phyloP scores from a whole-genome alignment of 148 eudicot genomes.

The Camellia lanceoleosa region DNA sequence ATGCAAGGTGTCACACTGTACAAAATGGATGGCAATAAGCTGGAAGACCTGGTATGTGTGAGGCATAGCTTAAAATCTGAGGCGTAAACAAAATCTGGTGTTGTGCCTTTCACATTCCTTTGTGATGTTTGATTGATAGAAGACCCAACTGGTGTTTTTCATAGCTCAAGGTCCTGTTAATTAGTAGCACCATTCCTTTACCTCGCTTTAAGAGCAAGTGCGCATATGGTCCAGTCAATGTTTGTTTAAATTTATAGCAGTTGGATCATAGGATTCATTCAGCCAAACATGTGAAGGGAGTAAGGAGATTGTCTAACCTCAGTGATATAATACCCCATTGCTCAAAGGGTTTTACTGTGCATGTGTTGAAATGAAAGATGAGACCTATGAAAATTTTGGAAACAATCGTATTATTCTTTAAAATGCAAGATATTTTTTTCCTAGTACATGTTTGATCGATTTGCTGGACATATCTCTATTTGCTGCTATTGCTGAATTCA shows the following conservation, averaged over 20 bases:
- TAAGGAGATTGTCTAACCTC: background rate
- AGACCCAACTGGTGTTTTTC: background rate
- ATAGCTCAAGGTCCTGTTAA: background rate
- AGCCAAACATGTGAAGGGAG: background rate
- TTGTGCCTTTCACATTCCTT: background rate
- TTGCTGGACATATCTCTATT: no score
- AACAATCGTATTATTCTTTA: background rate
- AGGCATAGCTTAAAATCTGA: constrained; percentile 50
- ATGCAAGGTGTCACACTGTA: constrained; percentile 81
- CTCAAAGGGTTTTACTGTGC: background rate
- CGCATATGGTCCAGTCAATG: background rate
- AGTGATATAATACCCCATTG: background rate
- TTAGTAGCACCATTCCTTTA: background rate
- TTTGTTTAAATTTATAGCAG: background rate
- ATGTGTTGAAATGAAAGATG: background rate
- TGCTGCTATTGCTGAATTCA: no score
- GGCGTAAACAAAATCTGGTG: constrained; percentile 14
- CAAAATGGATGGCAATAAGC: constrained; percentile 92
- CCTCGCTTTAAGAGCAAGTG: background rate
- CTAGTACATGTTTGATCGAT: background rate
- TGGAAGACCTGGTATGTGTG: constrained; percentile 91
- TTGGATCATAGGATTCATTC: background rate
- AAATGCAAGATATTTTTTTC: background rate
- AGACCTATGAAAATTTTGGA: background rate
- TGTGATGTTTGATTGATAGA: background rate